A percentile compares a stretch with the other conserved stretches of the same genome.
Conservation (phyloP, 768 basidiomycete species). For the Mrakia blollopis region DNA sequence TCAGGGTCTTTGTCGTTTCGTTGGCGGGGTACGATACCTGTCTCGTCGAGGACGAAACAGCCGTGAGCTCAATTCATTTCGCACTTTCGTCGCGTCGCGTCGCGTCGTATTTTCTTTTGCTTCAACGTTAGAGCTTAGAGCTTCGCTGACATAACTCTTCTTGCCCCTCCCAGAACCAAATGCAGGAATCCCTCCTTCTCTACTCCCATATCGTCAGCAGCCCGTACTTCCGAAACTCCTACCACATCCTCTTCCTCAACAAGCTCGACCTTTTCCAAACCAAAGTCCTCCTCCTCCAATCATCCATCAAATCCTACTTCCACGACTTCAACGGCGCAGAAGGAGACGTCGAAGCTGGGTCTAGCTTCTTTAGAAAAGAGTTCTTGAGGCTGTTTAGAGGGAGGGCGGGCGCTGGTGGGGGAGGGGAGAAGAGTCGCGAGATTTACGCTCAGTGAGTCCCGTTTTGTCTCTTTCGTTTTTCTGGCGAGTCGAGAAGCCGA, state of each 20-base stretch:
- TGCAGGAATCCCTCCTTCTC: slow-evolving; percentile 5
- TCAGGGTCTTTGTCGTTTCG: neutral
- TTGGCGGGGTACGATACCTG: slow-evolving; percentile 1
- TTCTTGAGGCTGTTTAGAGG: slow-evolving; percentile 15
- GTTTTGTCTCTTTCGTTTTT: neutral
- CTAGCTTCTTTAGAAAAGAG: neutral
- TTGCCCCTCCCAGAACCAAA: neutral
- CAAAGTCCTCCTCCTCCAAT: neutral
- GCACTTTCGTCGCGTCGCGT: neutral
- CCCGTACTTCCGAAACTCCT: neutral
- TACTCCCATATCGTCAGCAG: neutral
- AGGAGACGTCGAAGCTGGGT: neutral
- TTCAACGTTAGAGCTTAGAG: no score
- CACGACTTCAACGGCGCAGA: neutral
- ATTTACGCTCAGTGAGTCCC: slow-evolving; percentile 8
- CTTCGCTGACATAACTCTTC: neutral
- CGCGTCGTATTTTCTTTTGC: no score
- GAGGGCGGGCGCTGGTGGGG: neutral
- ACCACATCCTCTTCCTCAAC: neutral
- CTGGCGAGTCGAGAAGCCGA: no score
- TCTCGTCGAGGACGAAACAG: slow-evolving; percentile 4
- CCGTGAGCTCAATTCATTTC: neutral
- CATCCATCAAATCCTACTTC: slow-evolving; percentile 1
- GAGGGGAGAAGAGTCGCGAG: neutral
- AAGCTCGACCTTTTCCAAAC: slow-evolving; percentile 6